These are phyloP conservation scores for Trichoderma gracile DNA, from an alignment of 2,329 filamentous ascomycete species.

Conservation along the genomic window DNA sequence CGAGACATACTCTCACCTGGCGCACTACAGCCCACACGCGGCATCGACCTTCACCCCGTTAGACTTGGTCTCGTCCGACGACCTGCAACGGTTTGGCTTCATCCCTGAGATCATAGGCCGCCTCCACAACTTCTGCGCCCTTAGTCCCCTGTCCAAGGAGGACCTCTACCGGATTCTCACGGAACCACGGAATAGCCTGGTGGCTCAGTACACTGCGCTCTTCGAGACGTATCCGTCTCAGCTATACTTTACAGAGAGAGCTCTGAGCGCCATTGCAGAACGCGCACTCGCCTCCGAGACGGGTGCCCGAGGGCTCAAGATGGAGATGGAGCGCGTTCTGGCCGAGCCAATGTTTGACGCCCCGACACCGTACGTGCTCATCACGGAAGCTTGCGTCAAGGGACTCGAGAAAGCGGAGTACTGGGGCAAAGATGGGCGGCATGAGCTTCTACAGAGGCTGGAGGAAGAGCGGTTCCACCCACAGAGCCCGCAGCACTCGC, in stretches of 20 bases:
- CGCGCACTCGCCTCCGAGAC: conserved; percentile 63
- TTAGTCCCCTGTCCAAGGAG: conserved; percentile 68
- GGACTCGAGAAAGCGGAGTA: conserved; percentile 61
- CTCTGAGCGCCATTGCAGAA: conserved; percentile 78
- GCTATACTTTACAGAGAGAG: conserved; percentile 78
- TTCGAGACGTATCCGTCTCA: conserved; percentile 80
- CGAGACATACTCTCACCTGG: conserved; percentile 57
- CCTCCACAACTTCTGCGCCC: conserved; percentile 83
- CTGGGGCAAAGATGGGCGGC: conserved; percentile 69
- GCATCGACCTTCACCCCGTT: conserved; percentile 56
- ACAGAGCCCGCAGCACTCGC: conserved; percentile 32
- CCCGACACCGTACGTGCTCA: conserved; percentile 72
- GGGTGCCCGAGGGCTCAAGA: conserved; percentile 75
- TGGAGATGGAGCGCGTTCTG: conserved; percentile 77
- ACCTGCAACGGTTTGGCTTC: conserved; percentile 83
- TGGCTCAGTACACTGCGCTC: conserved; percentile 84
- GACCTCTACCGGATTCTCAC: conserved; percentile 85
- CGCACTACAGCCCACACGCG: conserved; percentile 51
- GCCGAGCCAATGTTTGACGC: conserved; percentile 81
- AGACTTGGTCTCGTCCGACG: conserved; percentile 71
- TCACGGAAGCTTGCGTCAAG: conserved; percentile 68
- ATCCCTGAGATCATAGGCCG: conserved; percentile 97
- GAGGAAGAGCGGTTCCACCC: conserved; percentile 58
- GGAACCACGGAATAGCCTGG: conserved; percentile 84
- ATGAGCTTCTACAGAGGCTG: conserved; percentile 68